Conservation (phyloP, 2,329 filamentous ascomycete genomes). For the Penicillium concentricum region DNA sequence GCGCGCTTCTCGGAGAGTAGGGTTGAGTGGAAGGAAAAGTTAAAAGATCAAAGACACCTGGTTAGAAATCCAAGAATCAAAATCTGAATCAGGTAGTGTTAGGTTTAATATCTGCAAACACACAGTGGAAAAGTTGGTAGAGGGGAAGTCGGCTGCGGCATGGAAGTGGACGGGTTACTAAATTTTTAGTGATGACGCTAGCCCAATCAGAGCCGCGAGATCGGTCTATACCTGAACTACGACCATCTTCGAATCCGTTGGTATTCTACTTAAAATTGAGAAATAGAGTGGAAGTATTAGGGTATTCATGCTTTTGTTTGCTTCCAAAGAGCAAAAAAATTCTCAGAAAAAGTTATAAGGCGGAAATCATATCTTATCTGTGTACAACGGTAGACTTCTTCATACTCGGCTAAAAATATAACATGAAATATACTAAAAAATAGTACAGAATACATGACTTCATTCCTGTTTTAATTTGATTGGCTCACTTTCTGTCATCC, state of each 20-base stretch:
- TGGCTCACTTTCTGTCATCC: neutral
- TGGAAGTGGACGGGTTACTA: conserved; percentile 35
- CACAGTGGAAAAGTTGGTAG: conserved; percentile 28
- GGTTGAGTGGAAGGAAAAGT: conserved; percentile 17
- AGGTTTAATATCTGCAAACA: conserved; percentile 15
- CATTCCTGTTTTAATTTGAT: too few relatives aligned
- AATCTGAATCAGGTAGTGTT: conserved; percentile 23
- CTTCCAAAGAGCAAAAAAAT: too few relatives aligned
- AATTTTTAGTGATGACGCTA: conserved; percentile 46
- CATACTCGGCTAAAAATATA: conserved; percentile 3
- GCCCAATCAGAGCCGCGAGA: conserved; percentile 38
- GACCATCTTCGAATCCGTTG: neutral
- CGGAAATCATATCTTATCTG: neutral
- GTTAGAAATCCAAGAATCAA: conserved; percentile 21
- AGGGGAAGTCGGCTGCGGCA: conserved; percentile 29
- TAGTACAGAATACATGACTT: neutral
- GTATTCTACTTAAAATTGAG: neutral
- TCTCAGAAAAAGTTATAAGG: too few relatives aligned
- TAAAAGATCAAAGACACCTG: conserved; percentile 21
- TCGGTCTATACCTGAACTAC: conserved; percentile 7
- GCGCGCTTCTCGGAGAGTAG: conserved; percentile 39
- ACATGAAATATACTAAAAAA: neutral
- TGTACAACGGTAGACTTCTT: neutral
- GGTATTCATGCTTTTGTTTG: neutral
- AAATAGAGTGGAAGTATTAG: neutral